A percentile compares a stretch with the other conserved stretches of the same genome.
Evolutionary conservation across 139 green algal species (phyloP).

Genomic region (Haematococcus sp.): DNA sequence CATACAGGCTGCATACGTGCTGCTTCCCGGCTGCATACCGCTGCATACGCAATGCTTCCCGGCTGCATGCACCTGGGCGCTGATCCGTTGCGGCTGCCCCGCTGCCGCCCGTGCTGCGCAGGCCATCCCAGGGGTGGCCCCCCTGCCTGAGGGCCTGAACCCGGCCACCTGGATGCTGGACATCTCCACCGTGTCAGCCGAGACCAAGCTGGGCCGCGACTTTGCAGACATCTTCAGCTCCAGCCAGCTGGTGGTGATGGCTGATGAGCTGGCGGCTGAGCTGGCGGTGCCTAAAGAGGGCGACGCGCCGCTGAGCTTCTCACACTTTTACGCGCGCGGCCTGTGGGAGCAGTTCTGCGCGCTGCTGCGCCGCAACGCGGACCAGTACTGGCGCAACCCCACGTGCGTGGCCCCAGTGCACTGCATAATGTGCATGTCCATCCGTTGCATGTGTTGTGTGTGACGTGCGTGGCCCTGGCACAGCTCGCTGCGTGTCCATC

Average conservation of each 20-base stretch:
- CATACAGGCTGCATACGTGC: too few species aligned
- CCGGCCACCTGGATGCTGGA: constrained; percentile 84
- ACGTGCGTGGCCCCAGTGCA: too few species aligned
- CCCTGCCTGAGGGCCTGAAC: constrained; percentile 43
- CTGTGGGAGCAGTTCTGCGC: constrained; percentile 4
- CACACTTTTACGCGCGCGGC: not conserved
- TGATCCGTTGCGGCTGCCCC: too few species aligned
- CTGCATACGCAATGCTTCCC: too few species aligned
- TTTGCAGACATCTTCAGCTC: not conserved
- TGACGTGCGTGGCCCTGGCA: too few species aligned
- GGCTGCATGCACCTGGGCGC: too few species aligned
- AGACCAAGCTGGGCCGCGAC: not conserved
- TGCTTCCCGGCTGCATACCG: too few species aligned
- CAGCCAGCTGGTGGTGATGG: not conserved
- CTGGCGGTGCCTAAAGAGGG: not conserved
- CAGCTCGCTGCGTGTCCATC: too few species aligned
- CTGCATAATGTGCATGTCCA: too few species aligned
- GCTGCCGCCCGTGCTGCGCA: too few species aligned
- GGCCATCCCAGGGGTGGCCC: not conserved
- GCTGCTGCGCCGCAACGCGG: constrained; percentile 26
- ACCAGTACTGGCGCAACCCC: constrained; percentile 31
- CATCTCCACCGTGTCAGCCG: constrained; percentile 10
- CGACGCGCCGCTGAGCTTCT: not conserved
- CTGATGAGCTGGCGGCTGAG: not conserved
- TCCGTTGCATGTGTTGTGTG: too few species aligned